Evolutionary conservation across 1,284 basidiomycete species (phyloP).

Genomic region (Ganoderma sinense): DNA sequence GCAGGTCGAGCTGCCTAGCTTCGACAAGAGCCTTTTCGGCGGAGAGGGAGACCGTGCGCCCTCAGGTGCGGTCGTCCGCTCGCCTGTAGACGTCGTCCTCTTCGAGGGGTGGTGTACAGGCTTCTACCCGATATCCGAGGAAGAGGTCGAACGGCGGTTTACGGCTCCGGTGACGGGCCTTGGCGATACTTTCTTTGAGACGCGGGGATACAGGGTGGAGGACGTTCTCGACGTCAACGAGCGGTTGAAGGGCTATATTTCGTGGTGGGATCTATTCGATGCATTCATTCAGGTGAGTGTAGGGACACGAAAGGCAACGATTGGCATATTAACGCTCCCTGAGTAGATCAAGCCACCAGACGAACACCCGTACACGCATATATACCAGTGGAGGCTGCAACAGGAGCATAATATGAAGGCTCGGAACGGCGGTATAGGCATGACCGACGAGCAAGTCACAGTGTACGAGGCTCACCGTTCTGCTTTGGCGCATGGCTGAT

Average conservation of each 20-base stretch:
- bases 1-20: constrained; percentile 73
- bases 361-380: constrained; percentile 57
- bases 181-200: constrained; percentile 46
- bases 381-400: constrained; percentile 84
- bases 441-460: constrained; percentile 84
- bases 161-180: constrained; percentile 47
- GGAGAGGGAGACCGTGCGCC: constrained; percentile 86
- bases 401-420: constrained; percentile 91
- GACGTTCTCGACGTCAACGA: constrained; percentile 71
- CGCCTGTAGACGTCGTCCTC: constrained; percentile 84
- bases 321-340: not conserved
- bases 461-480: constrained; percentile 50
- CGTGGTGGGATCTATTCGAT: constrained; percentile 74
- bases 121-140: constrained; percentile 63
- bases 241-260: constrained; percentile 61
- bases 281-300: constrained; percentile 71
- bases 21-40: constrained; percentile 84
- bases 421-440: constrained; percentile 82
- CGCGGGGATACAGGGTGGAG: constrained; percentile 46
- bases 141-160: constrained; percentile 53
- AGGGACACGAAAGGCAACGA: not conserved
- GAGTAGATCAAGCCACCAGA: constrained; percentile 58
- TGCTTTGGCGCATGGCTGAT: constrained; percentile 4
- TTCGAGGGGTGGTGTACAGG: constrained; percentile 89
- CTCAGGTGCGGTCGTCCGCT: constrained; percentile 47